Conservation (phyloP, 805 yeast species). For the Myxozyma geophila region DNA sequence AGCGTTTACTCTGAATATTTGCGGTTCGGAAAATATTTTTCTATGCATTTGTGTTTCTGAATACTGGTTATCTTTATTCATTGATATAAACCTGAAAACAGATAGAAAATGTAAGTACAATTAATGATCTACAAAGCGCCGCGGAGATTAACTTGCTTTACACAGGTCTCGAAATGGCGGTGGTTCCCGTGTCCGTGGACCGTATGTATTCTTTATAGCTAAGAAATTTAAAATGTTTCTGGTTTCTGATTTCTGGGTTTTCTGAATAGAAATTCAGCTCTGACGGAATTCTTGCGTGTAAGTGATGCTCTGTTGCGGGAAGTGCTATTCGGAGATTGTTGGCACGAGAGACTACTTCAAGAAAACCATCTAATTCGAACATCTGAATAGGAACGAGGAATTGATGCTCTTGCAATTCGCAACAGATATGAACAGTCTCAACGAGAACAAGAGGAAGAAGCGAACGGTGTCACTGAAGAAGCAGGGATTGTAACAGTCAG, state of each 20-base stretch:
- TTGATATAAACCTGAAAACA: not conserved
- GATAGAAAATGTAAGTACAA: not conserved
- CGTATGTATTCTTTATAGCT: conserved; percentile 18
- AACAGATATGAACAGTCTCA: conserved; percentile 26
- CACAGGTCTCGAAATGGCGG: conserved; percentile 18
- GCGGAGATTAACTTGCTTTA: not conserved
- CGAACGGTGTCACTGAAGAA: conserved; percentile 18
- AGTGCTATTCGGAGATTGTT: not conserved
- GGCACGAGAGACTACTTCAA: not conserved
- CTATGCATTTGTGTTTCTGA: not conserved
- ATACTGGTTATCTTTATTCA: not conserved
- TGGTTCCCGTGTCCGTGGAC: conserved; percentile 28
- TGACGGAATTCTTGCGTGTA: conserved; percentile 38
- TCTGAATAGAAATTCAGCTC: conserved; percentile 31
- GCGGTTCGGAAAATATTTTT: not conserved
- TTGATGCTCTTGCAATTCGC: conserved; percentile 34
- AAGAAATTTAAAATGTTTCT: not conserved
- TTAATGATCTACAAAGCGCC: not conserved
- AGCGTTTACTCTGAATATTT: not conserved
- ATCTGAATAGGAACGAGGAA: conserved; percentile 33
- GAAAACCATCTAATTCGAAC: too few relatives aligned
- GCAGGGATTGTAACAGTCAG: conserved; percentile 19
- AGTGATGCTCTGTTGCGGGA: not conserved
- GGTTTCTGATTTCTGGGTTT: not conserved
- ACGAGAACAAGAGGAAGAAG: conserved; percentile 15